A percentile compares a stretch with the other conserved stretches of the same genome.
Conservation (phyloP, 1,284 basidiomycete genomes). For the Malassezia globosa region DNA sequence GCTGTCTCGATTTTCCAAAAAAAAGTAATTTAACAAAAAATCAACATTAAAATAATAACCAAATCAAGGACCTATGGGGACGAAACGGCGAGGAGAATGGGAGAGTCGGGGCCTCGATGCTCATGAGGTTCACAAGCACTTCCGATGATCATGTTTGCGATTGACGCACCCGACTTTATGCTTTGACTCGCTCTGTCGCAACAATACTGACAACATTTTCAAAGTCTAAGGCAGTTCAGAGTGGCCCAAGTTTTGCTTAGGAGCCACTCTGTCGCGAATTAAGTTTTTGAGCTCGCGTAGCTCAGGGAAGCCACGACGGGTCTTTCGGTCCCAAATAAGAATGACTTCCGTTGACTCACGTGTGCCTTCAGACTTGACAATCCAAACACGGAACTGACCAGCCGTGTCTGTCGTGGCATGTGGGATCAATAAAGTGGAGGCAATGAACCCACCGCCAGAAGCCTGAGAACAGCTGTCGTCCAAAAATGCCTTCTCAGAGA, state of each 20-base stretch:
- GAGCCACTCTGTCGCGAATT: constrained; percentile 16
- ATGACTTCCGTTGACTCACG: background rate
- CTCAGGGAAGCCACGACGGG: constrained; percentile 13
- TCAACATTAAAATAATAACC: too few relatives aligned
- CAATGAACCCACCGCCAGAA: constrained; percentile 10
- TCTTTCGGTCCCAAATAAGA: constrained; percentile 17
- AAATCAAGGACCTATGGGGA: too few relatives aligned
- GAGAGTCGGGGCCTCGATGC: too few relatives aligned
- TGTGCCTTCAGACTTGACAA: background rate
- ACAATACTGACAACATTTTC: too few relatives aligned
- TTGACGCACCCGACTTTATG: too few relatives aligned
- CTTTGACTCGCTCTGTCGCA: too few relatives aligned
- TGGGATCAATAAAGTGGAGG: constrained; percentile 12
- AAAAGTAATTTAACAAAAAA: too few relatives aligned
- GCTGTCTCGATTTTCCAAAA: too few relatives aligned
- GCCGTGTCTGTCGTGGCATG: constrained; percentile 12
- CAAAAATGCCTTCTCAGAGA: constrained; percentile 4
- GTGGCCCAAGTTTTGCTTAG: constrained; percentile 10
- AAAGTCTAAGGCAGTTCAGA: constrained; percentile 14
- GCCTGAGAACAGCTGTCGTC: background rate
- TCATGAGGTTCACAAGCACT: too few relatives aligned
- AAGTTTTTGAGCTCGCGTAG: constrained; percentile 15
- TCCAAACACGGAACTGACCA: constrained; percentile 16
- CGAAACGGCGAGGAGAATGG: too few relatives aligned
- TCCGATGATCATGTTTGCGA: too few relatives aligned